These are phyloP conservation scores for Leucogyrophana mollusca DNA, from an alignment of 768 basidiomycete genomes.

Conservation along the genomic window DNA sequence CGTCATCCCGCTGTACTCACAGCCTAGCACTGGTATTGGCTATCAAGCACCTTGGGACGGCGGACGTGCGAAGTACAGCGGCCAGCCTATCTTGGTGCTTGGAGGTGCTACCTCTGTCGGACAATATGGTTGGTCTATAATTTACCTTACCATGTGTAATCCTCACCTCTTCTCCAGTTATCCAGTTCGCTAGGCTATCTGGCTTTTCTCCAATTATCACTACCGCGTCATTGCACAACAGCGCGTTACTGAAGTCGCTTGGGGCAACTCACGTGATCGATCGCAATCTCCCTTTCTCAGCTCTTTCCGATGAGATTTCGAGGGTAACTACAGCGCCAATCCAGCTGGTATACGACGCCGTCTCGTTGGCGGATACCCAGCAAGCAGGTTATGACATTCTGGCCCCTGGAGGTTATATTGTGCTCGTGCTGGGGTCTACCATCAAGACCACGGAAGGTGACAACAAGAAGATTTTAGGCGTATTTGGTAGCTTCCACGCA, in stretches of 20 bases:
- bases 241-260: conserved; percentile 17
- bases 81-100: conserved; percentile 34
- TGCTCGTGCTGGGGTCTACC: not conserved
- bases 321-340: conserved; percentile 13
- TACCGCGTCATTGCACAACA: conserved; percentile 25
- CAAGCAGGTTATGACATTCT: conserved; percentile 23
- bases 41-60: conserved; percentile 27
- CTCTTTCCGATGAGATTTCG: conserved; percentile 1
- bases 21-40: conserved; percentile 25
- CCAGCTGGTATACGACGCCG: conserved; percentile 16
- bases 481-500: conserved; percentile 4
- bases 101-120: conserved; percentile 41
- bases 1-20: conserved; percentile 37
- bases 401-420: conserved; percentile 21
- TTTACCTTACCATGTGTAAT: not conserved
- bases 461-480: not conserved
- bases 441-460: conserved; percentile 4
- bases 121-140: conserved; percentile 31
- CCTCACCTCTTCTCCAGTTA: conserved; percentile 22
- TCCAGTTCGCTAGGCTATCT: too few species aligned
- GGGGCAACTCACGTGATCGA: conserved; percentile 31
- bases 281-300: conserved; percentile 9
- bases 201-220: conserved; percentile 30
- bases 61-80: conserved; percentile 30
- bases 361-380: conserved; percentile 27